These are phyloP conservation scores for Microcera coccophila DNA, from an alignment of 2,329 filamentous ascomycete species.

Conservation along the genomic window DNA sequence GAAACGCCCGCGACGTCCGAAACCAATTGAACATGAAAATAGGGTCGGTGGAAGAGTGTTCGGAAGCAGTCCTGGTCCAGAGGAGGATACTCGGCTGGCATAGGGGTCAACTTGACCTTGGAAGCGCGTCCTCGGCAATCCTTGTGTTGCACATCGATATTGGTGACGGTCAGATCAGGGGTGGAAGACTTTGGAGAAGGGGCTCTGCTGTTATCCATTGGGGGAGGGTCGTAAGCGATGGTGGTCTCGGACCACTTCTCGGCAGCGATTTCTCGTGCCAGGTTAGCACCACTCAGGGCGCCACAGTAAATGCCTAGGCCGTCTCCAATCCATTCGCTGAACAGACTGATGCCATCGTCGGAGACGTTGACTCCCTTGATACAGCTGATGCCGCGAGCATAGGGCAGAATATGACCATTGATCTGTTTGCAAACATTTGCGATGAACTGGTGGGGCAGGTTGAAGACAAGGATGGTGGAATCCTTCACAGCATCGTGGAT, in stretches of 20 bases:
- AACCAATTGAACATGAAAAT: conserved; percentile 95
- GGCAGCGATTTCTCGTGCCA: conserved; percentile 87
- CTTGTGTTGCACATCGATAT: conserved; percentile 60
- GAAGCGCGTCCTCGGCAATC: conserved; percentile 65
- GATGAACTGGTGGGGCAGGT: conserved; percentile 95
- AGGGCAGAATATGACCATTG: conserved; percentile 84
- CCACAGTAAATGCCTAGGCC: conserved; percentile 94
- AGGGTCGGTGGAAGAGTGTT: conserved; percentile 87
- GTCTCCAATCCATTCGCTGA: conserved; percentile 91
- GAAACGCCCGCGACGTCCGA: conserved; percentile 96
- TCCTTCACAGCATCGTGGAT: conserved; percentile 74
- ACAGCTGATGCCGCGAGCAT: conserved; percentile 89
- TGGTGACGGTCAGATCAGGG: conserved; percentile 47
- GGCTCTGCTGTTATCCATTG: conserved; percentile 72
- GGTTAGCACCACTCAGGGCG: conserved; percentile 91
- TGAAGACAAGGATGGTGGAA: conserved; percentile 90
- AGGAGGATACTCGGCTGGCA: conserved; percentile 79
- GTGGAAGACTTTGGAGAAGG: conserved; percentile 51
- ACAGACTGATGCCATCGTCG: conserved; percentile 79
- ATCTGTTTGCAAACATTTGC: conserved; percentile 78
- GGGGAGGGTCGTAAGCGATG: conserved; percentile 89
- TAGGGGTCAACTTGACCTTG: conserved; percentile 66
- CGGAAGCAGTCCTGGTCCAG: conserved; percentile 81
- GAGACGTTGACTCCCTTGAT: conserved; percentile 97
- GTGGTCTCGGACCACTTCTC: conserved; percentile 98